phyloP scores from a whole-genome alignment of 805 yeast genomes.

The Sungouiella blattae region DNA sequence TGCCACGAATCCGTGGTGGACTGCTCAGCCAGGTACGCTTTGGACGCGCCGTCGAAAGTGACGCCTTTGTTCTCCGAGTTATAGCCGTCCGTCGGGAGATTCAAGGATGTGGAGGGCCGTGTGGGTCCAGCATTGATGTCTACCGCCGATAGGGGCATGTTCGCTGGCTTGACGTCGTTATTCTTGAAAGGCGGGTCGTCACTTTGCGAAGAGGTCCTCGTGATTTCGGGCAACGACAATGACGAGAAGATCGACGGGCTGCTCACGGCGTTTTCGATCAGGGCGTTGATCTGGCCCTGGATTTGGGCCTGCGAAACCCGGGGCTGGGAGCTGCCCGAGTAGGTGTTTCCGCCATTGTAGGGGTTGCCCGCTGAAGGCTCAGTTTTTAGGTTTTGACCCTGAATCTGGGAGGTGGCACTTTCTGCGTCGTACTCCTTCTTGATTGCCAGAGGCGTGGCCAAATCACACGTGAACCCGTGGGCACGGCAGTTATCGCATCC shows the following conservation, averaged over 20 bases:
- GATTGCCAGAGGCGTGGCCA: conserved; percentile 3
- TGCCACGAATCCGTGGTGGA: not conserved
- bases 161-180: no score
- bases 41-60: not conserved
- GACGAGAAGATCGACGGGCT: no score
- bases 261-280: no score
- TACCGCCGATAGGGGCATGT: not conserved
- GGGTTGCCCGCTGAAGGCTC: not conserved
- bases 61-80: not conserved
- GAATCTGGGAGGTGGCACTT: not conserved
- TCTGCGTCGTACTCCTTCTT: not conserved
- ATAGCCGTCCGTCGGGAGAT: not conserved
- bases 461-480: conserved; percentile 13
- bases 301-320: not conserved
- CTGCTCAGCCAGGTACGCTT: not conserved
- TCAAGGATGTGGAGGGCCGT: not conserved
- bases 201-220: not conserved
- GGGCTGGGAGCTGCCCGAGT: not conserved
- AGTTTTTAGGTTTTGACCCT: no score
- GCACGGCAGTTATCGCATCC: conserved; percentile 23
- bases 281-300: not conserved
- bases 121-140: no score
- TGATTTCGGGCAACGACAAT: not conserved
- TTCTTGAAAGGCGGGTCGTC: not conserved
- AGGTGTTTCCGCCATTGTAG: not conserved